A percentile compares a stretch with the other conserved stretches of the same genome.
Evolutionary conservation across 2,329 filamentous ascomycete species (phyloP).

Genomic region (Ophiostoma himal-ulmi): DNA sequence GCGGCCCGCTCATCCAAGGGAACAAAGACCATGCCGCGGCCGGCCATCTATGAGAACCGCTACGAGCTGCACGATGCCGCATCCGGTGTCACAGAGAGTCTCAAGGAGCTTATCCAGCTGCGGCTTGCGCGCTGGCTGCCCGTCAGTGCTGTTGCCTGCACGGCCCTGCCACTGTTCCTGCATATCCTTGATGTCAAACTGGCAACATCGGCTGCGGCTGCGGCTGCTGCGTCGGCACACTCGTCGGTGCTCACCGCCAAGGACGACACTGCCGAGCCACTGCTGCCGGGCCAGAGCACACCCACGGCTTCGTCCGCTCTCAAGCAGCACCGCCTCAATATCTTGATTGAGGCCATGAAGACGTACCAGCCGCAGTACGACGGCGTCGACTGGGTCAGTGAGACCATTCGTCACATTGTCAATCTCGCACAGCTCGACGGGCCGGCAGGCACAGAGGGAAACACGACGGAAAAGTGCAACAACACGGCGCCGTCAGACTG

Average conservation of each 20-base stretch:
- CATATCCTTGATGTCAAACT: slow-evolving; percentile 27
- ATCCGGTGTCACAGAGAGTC: slow-evolving; percentile 24
- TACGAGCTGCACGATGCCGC: slow-evolving; percentile 26
- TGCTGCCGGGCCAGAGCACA: background rate
- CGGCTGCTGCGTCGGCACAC: background rate
- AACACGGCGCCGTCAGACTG: slow-evolving; percentile 20
- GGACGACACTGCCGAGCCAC: background rate
- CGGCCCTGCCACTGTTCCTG: slow-evolving; percentile 25
- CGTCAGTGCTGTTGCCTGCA: slow-evolving; percentile 26
- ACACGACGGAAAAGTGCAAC: background rate
- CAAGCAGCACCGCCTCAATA: slow-evolving; percentile 37
- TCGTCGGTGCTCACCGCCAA: background rate
- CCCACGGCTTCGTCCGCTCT: slow-evolving; percentile 32
- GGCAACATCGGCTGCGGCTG: slow-evolving; percentile 12
- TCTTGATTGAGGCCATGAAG: slow-evolving; percentile 27
- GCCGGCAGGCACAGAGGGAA: background rate
- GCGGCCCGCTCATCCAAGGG: slow-evolving; percentile 27
- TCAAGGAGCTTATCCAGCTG: slow-evolving; percentile 27
- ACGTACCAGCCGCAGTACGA: slow-evolving; percentile 27
- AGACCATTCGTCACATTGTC: slow-evolving; percentile 26
- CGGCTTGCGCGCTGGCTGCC: slow-evolving; percentile 27
- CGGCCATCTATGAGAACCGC: slow-evolving; percentile 23
- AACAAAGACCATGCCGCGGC: slow-evolving; percentile 5
- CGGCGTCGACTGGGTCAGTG: slow-evolving; percentile 26
- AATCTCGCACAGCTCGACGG: slow-evolving; percentile 25